These are phyloP conservation scores for Aureobasidium pullulans DNA, from an alignment of 2,329 filamentous ascomycete species.

Conservation along the genomic window DNA sequence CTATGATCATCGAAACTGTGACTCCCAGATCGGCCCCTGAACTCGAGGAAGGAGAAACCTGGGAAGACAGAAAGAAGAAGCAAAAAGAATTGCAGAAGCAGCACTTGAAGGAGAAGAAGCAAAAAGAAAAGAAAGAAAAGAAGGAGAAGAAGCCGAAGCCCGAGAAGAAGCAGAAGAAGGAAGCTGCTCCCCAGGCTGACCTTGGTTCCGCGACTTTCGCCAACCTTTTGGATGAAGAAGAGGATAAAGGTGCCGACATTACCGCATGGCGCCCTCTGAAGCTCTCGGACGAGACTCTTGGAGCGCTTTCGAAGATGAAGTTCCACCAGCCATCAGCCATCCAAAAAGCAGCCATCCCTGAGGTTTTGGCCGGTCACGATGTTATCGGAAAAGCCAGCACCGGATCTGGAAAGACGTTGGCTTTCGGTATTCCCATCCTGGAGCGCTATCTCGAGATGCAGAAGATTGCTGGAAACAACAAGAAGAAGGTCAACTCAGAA, in stretches of 20 bases:
- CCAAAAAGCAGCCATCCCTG: conserved; percentile 71
- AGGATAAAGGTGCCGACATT: conserved; percentile 58
- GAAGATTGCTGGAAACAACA: conserved; percentile 25
- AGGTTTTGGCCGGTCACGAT: conserved; percentile 75
- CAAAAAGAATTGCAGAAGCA: conserved; percentile 24
- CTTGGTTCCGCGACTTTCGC: conserved; percentile 42
- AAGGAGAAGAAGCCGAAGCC: conserved; percentile 18
- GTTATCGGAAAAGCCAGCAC: conserved; percentile 94
- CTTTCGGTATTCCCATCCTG: conserved; percentile 88
- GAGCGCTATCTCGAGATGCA: conserved; percentile 63
- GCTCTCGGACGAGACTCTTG: conserved; percentile 64
- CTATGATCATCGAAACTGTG: neutral
- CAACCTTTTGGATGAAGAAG: conserved; percentile 31
- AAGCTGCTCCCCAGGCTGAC: conserved; percentile 19
- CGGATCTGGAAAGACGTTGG: conserved; percentile 92
- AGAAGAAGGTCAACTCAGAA: conserved; percentile 9
- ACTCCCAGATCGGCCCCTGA: conserved; percentile 12
- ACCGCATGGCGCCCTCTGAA: conserved; percentile 71
- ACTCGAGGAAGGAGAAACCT: conserved; percentile 22
- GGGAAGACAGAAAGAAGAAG: conserved; percentile 18
- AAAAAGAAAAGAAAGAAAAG: conserved; percentile 20
- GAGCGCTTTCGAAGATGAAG: conserved; percentile 68
- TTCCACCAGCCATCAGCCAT: conserved; percentile 78
- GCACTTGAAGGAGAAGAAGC: conserved; percentile 18
- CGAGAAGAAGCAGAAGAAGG: conserved; percentile 15